Percentiles rank a stretch among this genome's conserved stretches.
phyloP scores from a whole-genome alignment of 1,284 basidiomycete species.

The Phellopilus nigrolimitatus region DNA sequence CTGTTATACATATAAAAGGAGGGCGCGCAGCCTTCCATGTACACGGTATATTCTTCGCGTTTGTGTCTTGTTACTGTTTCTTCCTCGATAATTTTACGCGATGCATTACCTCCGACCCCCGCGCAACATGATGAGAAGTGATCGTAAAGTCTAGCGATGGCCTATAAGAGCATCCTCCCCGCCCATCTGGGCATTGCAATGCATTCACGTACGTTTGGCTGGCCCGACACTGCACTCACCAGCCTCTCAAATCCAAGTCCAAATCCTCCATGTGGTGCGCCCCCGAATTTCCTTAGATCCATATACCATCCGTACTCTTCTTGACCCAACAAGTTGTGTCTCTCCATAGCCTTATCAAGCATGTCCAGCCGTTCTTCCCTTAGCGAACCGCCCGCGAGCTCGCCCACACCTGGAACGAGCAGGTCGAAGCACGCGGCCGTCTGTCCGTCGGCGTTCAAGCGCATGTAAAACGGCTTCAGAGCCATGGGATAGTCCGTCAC shows the following conservation, averaged over 20 bases:
- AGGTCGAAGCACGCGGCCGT: constrained; percentile 95
- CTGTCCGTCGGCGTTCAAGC: constrained; percentile 41
- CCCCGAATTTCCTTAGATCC: constrained; percentile 75
- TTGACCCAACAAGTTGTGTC: constrained; percentile 40
- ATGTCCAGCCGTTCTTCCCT: constrained; percentile 76
- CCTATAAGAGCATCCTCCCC: constrained; percentile 65
- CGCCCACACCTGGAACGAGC: constrained; percentile 83
- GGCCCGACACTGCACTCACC: constrained; percentile 77
- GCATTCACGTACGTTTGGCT: constrained; percentile 85
- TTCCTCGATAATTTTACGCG: not conserved
- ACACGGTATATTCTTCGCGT: not conserved
- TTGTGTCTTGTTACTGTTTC: not conserved
- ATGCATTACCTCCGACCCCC: not conserved
- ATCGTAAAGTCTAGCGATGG: not conserved
- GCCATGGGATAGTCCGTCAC: constrained; percentile 83
- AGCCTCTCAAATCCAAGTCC: constrained; percentile 91
- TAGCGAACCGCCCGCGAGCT: constrained; percentile 88
- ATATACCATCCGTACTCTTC: constrained; percentile 81
- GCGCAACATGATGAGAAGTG: not conserved
- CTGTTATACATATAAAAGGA: constrained; percentile 1
- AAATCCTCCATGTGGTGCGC: constrained; percentile 89
- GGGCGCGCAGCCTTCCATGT: not conserved
- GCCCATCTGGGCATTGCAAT: constrained; percentile 88
- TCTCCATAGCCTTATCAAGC: constrained; percentile 49
- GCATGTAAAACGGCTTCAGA: constrained; percentile 98